Conservation (phyloP, 805 yeast species). For the Saccharomycopsis schoenii region DNA sequence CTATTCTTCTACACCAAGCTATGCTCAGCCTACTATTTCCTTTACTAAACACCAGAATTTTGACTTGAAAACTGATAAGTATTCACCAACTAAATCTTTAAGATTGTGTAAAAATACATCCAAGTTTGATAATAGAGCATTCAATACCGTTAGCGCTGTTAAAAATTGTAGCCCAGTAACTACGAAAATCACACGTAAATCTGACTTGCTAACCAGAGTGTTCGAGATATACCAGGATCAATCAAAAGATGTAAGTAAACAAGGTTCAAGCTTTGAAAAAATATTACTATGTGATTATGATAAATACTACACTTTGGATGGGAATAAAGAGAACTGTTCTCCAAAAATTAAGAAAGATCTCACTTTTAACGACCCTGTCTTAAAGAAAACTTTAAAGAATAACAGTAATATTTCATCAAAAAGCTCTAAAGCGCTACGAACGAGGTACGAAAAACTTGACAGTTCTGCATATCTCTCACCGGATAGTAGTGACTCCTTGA, state of each 20-base stretch:
- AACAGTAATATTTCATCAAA: neutral
- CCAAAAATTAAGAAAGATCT: conserved; percentile 2
- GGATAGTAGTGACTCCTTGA: neutral
- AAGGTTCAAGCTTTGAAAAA: neutral
- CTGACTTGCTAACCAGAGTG: neutral
- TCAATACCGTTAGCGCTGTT: neutral
- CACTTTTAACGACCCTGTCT: neutral
- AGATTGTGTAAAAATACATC: neutral
- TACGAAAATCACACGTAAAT: neutral
- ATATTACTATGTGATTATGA: neutral
- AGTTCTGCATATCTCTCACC: neutral
- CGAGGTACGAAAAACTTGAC: conserved; percentile 4
- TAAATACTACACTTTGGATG: conserved; percentile 3
- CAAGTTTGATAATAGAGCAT: neutral
- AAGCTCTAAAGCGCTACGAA: neutral
- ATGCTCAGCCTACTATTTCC: conserved; percentile 22
- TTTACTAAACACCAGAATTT: conserved; percentile 4
- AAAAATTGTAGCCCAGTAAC: neutral
- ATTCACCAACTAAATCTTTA: neutral
- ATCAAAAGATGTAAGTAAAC: neutral
- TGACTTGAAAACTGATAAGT: neutral
- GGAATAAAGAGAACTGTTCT: conserved; percentile 8
- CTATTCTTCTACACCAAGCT: conserved; percentile 16
- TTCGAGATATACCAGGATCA: neutral
- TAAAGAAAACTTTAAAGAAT: neutral